Evolutionary conservation across 169 alveolate genomes (phyloP), one percentile per base, ranked within the genome.

Genomic region (Sarcocystis neurona): DNA sequence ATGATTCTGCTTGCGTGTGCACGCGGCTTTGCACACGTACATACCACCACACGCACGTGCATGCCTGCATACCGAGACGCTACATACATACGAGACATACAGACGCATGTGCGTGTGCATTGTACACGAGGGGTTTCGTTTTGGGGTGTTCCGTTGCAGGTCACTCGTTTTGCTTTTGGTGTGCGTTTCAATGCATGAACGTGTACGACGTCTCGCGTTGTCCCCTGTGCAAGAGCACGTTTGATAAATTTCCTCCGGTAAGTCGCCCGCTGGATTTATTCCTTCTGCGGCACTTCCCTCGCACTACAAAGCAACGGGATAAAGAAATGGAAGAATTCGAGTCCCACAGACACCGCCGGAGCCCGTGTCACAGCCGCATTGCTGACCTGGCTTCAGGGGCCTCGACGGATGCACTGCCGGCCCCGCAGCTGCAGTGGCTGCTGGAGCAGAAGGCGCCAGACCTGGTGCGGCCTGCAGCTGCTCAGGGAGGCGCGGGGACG

Each of bases 111-210:
- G 63, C 8, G n/a, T 8, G 41, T 41, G 80, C 37, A 37, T 10
- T 37, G 39, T 63, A 8, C 41, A 63, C 37, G 34, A 18, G 75
- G 8, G 41, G 48, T 0, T 12, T 37, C 32, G 1, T 72, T 5
- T 32, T 37, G 58, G 10, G 37, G 58, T 32, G 30, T 47, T 46
- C 12, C 34, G 48, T 32, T 46, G 37, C 87, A 79, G 87, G 87
- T 23, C 87, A 79, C 50, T n/a, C 37, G 18, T 79, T 79, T 50
- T 79, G 87, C 34, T 79, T 79, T 39, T 79, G 87, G 87, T 79
- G 87, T 27, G 87, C 47, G 10, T 79, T 34, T 18, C 87, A 60
- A 39, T 79, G 60, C 47, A 79, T 79, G 87, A 79, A 79, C 44
- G 48, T 20, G 43, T 79, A 79, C 53, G 87, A 79, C 87, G 53